Evolutionary conservation across 176 grass and related monocot genomes (phyloP).

Genomic region (Pontederia paniculata): DNA sequence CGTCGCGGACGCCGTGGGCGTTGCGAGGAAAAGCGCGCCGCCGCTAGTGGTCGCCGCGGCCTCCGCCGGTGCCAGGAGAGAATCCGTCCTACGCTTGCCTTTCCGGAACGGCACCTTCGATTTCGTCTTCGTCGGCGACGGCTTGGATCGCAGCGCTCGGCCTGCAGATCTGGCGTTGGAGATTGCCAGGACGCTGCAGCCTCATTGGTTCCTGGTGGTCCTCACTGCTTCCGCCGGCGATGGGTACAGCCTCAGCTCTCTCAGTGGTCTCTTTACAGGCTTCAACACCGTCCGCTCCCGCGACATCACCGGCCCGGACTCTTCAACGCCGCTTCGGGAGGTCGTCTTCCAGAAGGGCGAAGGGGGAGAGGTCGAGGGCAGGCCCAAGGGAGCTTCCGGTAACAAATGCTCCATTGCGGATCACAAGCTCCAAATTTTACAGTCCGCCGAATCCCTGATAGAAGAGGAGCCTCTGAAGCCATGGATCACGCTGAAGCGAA

Average conservation of each 20-base stretch:
- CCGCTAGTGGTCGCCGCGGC: conserved; percentile 27
- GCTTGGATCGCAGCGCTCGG: conserved; percentile 29
- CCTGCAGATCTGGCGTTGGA: conserved; percentile 47
- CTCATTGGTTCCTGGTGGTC: conserved; percentile 34
- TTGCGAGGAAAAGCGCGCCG: conserved; percentile 33
- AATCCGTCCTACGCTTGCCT: conserved; percentile 18
- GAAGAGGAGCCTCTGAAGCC: conserved; percentile 47
- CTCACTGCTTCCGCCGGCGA: conserved; percentile 43
- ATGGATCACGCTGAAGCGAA: conserved; percentile 56
- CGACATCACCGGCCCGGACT: conserved; percentile 23
- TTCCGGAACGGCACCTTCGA: conserved; percentile 42
- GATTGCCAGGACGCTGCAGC: conserved; percentile 33
- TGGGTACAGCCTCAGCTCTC: conserved; percentile 44
- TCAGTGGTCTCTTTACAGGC: conserved; percentile 35
- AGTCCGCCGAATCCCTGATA: conserved; percentile 45
- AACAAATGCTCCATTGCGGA: conserved; percentile 25
- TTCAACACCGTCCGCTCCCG: conserved; percentile 28
- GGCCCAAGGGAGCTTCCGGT: conserved; percentile 16
- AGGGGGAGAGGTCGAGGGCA: conserved; percentile 4
- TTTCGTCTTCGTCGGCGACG: conserved; percentile 35
- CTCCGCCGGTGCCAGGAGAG: background rate
- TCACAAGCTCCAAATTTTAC: conserved; percentile 38
- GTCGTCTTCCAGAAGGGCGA: conserved; percentile 46
- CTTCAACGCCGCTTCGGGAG: conserved; percentile 20
- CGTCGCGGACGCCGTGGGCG: conserved; percentile 33